Evolutionary conservation across 208 protist species (phyloP).

Genomic region (Trypanosoma conorhini): DNA sequence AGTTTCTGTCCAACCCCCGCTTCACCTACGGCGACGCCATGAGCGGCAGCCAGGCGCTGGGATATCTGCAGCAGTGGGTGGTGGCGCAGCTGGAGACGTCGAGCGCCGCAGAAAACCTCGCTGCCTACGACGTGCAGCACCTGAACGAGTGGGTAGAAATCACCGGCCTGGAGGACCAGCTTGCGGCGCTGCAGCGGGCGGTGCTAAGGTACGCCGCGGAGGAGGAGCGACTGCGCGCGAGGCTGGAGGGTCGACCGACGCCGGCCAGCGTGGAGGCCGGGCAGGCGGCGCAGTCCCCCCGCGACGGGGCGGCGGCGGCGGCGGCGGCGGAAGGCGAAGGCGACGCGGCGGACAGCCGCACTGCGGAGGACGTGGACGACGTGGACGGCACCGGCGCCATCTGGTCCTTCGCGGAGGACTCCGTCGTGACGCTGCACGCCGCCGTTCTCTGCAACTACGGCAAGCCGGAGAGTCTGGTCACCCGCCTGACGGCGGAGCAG

Average conservation of each 20-base stretch:
- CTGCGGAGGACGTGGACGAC: neutral
- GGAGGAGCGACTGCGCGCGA: conserved; percentile 17
- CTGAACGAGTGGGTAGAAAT: conserved; percentile 15
- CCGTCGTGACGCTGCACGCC: conserved; percentile 28
- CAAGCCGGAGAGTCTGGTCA: conserved; percentile 26
- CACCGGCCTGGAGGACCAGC: conserved; percentile 21
- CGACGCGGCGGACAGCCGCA: neutral
- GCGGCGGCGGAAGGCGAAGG: neutral
- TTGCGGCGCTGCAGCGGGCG: conserved; percentile 17
- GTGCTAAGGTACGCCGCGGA: conserved; percentile 19
- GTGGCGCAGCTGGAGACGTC: conserved; percentile 33
- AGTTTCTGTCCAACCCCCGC: conserved; percentile 39
- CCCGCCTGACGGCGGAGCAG: conserved; percentile 41
- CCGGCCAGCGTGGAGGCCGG: neutral
- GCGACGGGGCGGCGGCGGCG: no score
- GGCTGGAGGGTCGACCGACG: conserved; percentile 4
- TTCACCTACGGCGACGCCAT: conserved; percentile 57
- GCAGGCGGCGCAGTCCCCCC: no score
- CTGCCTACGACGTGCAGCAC: conserved; percentile 38
- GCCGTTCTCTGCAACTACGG: conserved; percentile 34
- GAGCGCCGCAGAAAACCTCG: conserved; percentile 36
- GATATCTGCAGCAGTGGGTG: conserved; percentile 56
- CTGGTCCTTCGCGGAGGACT: conserved; percentile 30
- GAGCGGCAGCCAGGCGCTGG: conserved; percentile 48
- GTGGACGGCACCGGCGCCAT: conserved; percentile 12